Evolutionary conservation across 257 asterid species (phyloP), one percentile per base, ranked within the genome.

Genomic region (Gentiana macrophylla): DNA sequence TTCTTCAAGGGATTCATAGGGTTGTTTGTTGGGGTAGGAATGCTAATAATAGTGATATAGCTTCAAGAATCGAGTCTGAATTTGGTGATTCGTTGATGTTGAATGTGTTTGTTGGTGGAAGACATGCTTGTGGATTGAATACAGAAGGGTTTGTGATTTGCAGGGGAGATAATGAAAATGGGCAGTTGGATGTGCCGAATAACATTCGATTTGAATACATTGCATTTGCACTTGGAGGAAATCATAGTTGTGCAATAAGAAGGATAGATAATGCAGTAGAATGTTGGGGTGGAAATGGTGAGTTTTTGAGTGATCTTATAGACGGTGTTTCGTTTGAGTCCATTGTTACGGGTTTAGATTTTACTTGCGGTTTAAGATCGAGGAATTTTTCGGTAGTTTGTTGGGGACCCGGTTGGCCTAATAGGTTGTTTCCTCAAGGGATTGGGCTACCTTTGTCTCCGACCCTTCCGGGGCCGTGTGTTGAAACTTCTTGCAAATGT

Each of bases 391-490:
- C 94, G 0, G 71, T 84, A 12, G 62, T 84, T 35, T 88, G 97
- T 72, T 88, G 94, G 97, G 97, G 97, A 1, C 77, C 80, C 3
- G 94, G 94, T 35, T 84, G 84, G 87, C 77, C 84, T 49, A 60
- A 58, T 61, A 73, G 15, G 46, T 64, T 56, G 55, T 61, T 60
- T 46, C 45, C 74, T 2, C 32, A 81, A 9, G 89, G 85, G 7
- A 5, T 59, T 8, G 67, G 49, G 36, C 82, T 88, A 32, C 97
- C 89, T 36, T 61, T 81, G 53, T 75, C 55, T 53, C 76, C 57
- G 61, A 73, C 84, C 61, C 85, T 84, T 44, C 97, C 97, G 0
- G 94, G 86, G 8, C 84, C 94, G 1, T 85, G 95, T 54, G 77
- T 82, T 8, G 72, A 71, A 3, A 48, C 65, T 7, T 59, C 2